phyloP scores from a whole-genome alignment of 768 basidiomycete species.

The Russula ochroleuca region DNA sequence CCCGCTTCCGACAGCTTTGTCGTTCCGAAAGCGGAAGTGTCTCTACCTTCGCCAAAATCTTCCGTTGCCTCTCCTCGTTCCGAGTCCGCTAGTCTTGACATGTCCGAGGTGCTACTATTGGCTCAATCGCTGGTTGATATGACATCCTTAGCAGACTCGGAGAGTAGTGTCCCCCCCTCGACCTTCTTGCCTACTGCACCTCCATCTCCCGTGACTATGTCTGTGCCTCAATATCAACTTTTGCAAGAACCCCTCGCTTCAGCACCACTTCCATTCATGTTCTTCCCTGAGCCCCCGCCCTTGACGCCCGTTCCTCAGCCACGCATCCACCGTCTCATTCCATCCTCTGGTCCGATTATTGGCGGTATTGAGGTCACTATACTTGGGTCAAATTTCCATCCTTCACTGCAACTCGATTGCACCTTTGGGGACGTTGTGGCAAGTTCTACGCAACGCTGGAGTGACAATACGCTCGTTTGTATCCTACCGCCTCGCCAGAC shows the following conservation, averaged over 20 bases:
- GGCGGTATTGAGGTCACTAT: constrained; percentile 95
- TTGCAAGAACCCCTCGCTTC: constrained; percentile 23
- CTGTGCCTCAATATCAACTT: constrained; percentile 17
- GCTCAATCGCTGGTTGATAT: background rate
- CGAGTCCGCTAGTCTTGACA: constrained; percentile 15
- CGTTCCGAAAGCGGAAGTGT: constrained; percentile 12
- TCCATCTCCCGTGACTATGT: constrained; percentile 26
- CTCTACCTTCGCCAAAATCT: constrained; percentile 23
- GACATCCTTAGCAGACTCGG: constrained; percentile 1
- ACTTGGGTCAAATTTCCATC: constrained; percentile 86
- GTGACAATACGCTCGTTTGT: constrained; percentile 90
- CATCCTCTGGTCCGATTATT: constrained; percentile 77
- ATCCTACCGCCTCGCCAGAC: constrained; percentile 75
- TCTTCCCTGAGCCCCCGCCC: constrained; percentile 53
- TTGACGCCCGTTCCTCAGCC: constrained; percentile 52
- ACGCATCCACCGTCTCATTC: constrained; percentile 81
- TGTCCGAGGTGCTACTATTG: constrained; percentile 2
- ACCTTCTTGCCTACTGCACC: constrained; percentile 30
- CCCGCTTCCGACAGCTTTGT: constrained; percentile 15
- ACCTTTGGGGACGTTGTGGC: constrained; percentile 82
- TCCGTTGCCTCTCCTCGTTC: constrained; percentile 13
- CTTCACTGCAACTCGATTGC: constrained; percentile 64
- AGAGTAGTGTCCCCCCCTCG: constrained; percentile 19
- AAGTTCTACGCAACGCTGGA: constrained; percentile 85
- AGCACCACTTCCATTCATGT: constrained; percentile 36